A percentile compares a stretch with the other conserved stretches of the same genome.
Evolutionary conservation across 2,329 filamentous ascomycete genomes (phyloP).

Genomic region (Cadophora malorum): DNA sequence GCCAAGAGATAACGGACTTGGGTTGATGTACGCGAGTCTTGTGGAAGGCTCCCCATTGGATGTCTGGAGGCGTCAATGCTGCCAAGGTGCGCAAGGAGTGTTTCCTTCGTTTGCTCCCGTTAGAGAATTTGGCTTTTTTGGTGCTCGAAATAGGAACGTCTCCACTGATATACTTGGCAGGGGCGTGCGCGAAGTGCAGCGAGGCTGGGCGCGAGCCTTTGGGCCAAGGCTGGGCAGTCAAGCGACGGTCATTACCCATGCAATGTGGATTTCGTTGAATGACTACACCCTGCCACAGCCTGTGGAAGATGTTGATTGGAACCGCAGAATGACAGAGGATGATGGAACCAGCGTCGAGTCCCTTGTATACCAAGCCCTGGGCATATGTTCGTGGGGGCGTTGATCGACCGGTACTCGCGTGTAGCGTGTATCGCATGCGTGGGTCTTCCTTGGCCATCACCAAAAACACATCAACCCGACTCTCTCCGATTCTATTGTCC

Average conservation of each 20-base stretch:
- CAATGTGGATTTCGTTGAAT: not conserved
- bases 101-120: constrained; percentile 23
- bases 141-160: constrained; percentile 25
- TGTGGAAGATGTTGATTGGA: constrained; percentile 12
- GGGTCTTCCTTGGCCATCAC: constrained; percentile 19
- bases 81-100: constrained; percentile 21
- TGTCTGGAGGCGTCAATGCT: constrained; percentile 22
- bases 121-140: constrained; percentile 18
- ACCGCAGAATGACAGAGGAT: constrained; percentile 21
- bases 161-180: constrained; percentile 26
- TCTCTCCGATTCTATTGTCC: constrained; percentile 12
- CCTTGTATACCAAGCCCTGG: constrained; percentile 18
- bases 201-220: constrained; percentile 31
- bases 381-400: constrained; percentile 23
- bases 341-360: constrained; percentile 16
- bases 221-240: constrained; percentile 24
- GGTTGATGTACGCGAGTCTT: constrained; percentile 16
- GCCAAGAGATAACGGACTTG: constrained; percentile 33
- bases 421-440: constrained; percentile 16
- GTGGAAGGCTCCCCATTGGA: constrained; percentile 29
- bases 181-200: constrained; percentile 17
- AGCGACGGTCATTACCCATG: constrained; percentile 17
- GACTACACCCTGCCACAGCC: not conserved
- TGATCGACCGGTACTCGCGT: constrained; percentile 23
- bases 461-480: constrained; percentile 9